Evolutionary conservation across 2,329 filamentous ascomycete species (phyloP), one percentile per base, ranked within the genome.

Genomic region (Graphilbum fragrans): DNA sequence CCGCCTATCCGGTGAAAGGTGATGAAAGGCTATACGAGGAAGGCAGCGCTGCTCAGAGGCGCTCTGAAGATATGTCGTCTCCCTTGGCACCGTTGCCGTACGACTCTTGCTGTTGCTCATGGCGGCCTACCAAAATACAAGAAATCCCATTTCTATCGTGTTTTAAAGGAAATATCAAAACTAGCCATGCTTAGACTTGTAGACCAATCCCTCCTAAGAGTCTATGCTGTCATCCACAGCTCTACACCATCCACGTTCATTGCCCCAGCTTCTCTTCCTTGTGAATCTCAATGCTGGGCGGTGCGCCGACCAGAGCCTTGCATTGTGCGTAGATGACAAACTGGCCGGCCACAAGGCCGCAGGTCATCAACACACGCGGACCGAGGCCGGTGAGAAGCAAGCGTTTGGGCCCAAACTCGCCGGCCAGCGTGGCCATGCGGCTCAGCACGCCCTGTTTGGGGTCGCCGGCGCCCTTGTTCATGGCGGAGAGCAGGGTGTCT

Each of bases 401-500:
- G 9, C 67, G 56, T 51, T 61, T 65, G 4, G 68, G 67, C 0
- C 69, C 69, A 41, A 72, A 71, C 52, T 72, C 67, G 20, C 55
- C 50, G 1, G 69, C 69, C 18, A 73, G 64, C 44, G 67, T 59
- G 52, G 70, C 66, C 68, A 72, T 71, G 40, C 68, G 57, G 45
- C 60, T 61, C n/a, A 68, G 66, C 17, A 64, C 61, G 35, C 66
- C 55, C 54, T 72, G 69, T 3, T 53, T 59, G 16, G 56, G 57
- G 50, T 71, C 66, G 1, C 69, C 69, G 0, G 66, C 66, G 42
- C 69, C 69, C 56, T 72, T 72, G 57, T 73, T 73, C 50, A 72
- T 72, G 41, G 69, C 69, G 1, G 68, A 72, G 20, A 72, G 58
- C 45, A 73, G 57, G 14, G 69, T 73, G 48, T 94, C 87, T 47